Percentiles rank a stretch among this genome's conserved stretches.
These are phyloP conservation scores for Phytophthora nicotianae DNA, from an alignment of 352 stramenopile genomes.

Conservation along the genomic window DNA sequence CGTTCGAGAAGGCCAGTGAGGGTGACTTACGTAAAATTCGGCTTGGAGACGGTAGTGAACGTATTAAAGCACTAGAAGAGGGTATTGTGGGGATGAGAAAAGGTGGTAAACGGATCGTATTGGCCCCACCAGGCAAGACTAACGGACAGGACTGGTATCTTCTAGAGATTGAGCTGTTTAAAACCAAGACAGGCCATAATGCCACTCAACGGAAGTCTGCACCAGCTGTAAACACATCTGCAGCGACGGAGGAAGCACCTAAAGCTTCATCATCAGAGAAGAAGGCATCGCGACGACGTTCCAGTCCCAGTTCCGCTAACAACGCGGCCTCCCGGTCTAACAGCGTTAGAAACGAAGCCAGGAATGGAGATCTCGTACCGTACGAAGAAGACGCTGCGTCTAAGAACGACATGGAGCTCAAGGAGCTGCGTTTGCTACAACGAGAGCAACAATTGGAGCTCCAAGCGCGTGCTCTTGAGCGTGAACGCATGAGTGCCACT, in stretches of 20 bases:
- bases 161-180: slow-evolving; percentile 75
- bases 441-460: slow-evolving; percentile 62
- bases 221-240: slow-evolving; percentile 24
- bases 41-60: slow-evolving; percentile 75
- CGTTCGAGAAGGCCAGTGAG: slow-evolving; percentile 68
- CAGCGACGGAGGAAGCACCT: slow-evolving; percentile 15
- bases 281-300: slow-evolving; percentile 42
- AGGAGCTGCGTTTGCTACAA: slow-evolving; percentile 56
- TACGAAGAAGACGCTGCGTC: slow-evolving; percentile 45
- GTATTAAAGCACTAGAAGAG: slow-evolving; percentile 90
- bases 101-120: slow-evolving; percentile 85
- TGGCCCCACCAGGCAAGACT: slow-evolving; percentile 82
- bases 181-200: slow-evolving; percentile 62
- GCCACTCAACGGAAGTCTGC: slow-evolving; percentile 39
- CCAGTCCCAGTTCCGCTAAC: slow-evolving; percentile 31
- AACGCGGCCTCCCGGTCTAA: slow-evolving; percentile 25
- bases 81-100: slow-evolving; percentile 91
- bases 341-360: slow-evolving; percentile 16
- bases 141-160: slow-evolving; percentile 86
- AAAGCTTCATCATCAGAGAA: slow-evolving; percentile 16
- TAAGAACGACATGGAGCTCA: slow-evolving; percentile 63
- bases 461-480: slow-evolving; percentile 50
- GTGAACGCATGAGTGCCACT: slow-evolving; percentile 32
- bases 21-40: slow-evolving; percentile 72
- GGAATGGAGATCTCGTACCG: slow-evolving; percentile 54